Conservation (phyloP, 495 filamentous ascomycete species). For the Ascobolus immersus region DNA sequence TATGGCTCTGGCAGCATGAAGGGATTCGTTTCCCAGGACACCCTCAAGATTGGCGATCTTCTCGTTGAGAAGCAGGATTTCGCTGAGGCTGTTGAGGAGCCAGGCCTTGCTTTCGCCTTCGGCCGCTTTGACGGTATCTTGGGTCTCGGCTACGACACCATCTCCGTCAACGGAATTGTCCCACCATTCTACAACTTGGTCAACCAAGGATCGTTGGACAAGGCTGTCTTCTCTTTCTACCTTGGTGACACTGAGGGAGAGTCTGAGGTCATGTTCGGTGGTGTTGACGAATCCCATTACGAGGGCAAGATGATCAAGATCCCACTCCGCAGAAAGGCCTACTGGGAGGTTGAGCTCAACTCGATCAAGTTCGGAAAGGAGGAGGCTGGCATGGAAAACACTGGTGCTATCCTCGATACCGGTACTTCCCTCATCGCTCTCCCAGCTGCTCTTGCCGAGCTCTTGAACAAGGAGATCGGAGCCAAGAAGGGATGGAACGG, state of each 20-base stretch:
- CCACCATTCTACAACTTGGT: constrained; percentile 95
- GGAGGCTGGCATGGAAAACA: constrained; percentile 68
- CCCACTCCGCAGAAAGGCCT: constrained; percentile 88
- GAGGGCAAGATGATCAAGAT: constrained; percentile 76
- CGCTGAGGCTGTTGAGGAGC: constrained; percentile 82
- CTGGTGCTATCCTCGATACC: constrained; percentile 91
- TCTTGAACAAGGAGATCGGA: constrained; percentile 91
- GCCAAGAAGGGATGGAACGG: constrained; percentile 91
- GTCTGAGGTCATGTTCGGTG: constrained; percentile 81
- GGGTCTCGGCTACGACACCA: constrained; percentile 78
- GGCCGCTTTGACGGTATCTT: constrained; percentile 96
- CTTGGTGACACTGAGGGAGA: constrained; percentile 50
- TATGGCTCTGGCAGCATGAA: constrained; percentile 91
- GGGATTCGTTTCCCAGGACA: constrained; percentile 80
- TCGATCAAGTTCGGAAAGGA: constrained; percentile 65
- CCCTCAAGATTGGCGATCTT: constrained; percentile 65
- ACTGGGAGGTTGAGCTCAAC: constrained; percentile 97
- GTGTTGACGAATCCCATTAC: constrained; percentile 66
- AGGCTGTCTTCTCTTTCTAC: constrained; percentile 91
- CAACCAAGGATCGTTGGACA: constrained; percentile 65
- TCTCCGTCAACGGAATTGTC: constrained; percentile 82
- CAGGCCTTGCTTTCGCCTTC: constrained; percentile 92
- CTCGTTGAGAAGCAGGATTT: constrained; percentile 71
- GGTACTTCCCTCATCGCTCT: constrained; percentile 95
- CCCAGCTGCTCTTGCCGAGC: constrained; percentile 74